Conservation (phyloP, 2,329 filamentous ascomycete species). For the Escovopsis weberi region DNA sequence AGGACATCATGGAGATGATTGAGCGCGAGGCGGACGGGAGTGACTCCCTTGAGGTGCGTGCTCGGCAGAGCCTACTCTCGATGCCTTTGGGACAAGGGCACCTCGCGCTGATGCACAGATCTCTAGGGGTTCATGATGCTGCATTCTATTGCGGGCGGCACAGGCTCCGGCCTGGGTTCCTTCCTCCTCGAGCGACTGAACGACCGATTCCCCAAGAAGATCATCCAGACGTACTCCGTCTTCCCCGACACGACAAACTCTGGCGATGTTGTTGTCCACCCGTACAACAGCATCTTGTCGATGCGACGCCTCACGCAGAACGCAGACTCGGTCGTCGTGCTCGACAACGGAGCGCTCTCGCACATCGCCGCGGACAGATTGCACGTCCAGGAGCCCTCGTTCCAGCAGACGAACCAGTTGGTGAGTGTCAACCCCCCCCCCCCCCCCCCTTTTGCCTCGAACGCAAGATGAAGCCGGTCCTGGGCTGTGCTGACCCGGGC, state of each 20-base stretch:
- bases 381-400: slow-evolving; percentile 89
- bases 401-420: slow-evolving; percentile 94
- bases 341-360: slow-evolving; percentile 89
- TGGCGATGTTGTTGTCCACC: slow-evolving; percentile 88
- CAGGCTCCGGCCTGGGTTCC: slow-evolving; percentile 87
- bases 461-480: neutral
- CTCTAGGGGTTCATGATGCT: slow-evolving; percentile 87
- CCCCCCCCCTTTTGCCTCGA: no score
- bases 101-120: no score
- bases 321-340: slow-evolving; percentile 90
- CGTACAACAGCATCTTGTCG: slow-evolving; percentile 90
- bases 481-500: neutral
- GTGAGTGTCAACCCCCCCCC: slow-evolving; percentile 26
- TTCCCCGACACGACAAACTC: slow-evolving; percentile 86
- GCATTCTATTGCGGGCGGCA: slow-evolving; percentile 94
- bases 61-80: no score
- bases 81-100: no score
- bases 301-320: slow-evolving; percentile 89
- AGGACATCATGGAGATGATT: slow-evolving; percentile 99
- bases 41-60: slow-evolving; percentile 70
- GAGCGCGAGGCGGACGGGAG: slow-evolving; percentile 96
- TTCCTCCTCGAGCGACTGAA: slow-evolving; percentile 92
- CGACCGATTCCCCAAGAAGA: slow-evolving; percentile 95
- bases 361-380: slow-evolving; percentile 88
- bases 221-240: slow-evolving; percentile 97